These are phyloP conservation scores for Puccinia novopanici DNA, from an alignment of 1,284 basidiomycete genomes.

Conservation along the genomic window DNA sequence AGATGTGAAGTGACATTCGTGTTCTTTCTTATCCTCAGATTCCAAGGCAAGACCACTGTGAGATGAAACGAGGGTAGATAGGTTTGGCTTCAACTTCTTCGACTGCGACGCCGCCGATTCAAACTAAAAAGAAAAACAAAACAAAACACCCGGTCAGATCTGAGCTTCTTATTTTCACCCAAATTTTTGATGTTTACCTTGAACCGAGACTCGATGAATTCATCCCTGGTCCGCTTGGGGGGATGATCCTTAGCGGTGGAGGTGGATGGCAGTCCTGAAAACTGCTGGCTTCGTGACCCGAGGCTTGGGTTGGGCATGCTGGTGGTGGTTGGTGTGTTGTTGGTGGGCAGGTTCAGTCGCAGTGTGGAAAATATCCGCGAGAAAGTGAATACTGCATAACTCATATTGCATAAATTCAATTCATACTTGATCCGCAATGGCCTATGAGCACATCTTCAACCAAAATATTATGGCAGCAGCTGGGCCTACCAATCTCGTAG, in stretches of 20 bases:
- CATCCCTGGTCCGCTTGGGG: slow-evolving; percentile 29
- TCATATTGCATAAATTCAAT: neutral
- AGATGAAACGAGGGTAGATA: slow-evolving; percentile 35
- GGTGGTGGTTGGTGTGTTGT: neutral
- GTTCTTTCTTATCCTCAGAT: slow-evolving; percentile 38
- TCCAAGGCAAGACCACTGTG: slow-evolving; percentile 21
- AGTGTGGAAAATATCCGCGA: neutral
- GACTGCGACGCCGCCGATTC: slow-evolving; percentile 43
- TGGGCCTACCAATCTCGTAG: no score
- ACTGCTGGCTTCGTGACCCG: slow-evolving; percentile 22
- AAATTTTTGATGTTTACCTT: slow-evolving; percentile 18
- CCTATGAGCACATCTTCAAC: no score
- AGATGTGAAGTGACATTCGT: slow-evolving; percentile 48
- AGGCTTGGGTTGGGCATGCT: slow-evolving; percentile 13
- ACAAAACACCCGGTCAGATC: no score
- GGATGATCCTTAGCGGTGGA: slow-evolving; percentile 2
- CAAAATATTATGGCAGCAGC: no score
- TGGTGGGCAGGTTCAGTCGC: neutral
- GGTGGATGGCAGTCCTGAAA: slow-evolving; percentile 6
- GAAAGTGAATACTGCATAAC: slow-evolving; percentile 3
- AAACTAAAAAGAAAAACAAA: slow-evolving; percentile 35
- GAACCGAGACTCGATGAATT: slow-evolving; percentile 39
- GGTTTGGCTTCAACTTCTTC: slow-evolving; percentile 48
- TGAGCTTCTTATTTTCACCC: neutral
- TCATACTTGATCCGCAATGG: no score